Conservation (phyloP, 2,329 filamentous ascomycete genomes). For the Lecanicillium sp. region DNA sequence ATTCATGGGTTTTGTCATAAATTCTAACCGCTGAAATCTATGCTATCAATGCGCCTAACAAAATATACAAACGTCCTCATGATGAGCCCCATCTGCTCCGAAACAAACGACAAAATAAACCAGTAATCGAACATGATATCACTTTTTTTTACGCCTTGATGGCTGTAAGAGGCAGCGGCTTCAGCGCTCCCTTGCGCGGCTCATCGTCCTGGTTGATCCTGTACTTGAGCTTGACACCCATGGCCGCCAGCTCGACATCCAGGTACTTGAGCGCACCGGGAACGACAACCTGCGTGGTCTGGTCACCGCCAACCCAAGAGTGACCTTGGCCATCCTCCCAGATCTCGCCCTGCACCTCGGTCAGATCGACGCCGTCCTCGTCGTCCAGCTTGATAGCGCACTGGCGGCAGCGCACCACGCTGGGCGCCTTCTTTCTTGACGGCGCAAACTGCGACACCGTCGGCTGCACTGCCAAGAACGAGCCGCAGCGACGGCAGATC, state of each 20-base stretch:
- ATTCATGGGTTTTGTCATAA: slow-evolving; percentile 7
- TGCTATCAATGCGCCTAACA: slow-evolving; percentile 7
- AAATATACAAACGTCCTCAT: slow-evolving; percentile 11
- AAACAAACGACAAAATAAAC: slow-evolving; percentile 1
- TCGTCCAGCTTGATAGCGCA: slow-evolving; percentile 62
- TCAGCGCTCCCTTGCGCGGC: slow-evolving; percentile 46
- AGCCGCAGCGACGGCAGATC: slow-evolving; percentile 84
- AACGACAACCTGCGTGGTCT: slow-evolving; percentile 87
- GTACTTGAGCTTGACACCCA: slow-evolving; percentile 95
- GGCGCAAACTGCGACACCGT: slow-evolving; percentile 59
- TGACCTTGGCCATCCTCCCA: slow-evolving; percentile 90
- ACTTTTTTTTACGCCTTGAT: slow-evolving; percentile 13
- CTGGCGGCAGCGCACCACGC: slow-evolving; percentile 69
- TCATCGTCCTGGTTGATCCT: slow-evolving; percentile 59
- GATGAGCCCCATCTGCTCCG: slow-evolving; percentile 1
- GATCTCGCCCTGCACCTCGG: slow-evolving; percentile 60
- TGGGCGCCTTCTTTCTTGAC: slow-evolving; percentile 59
- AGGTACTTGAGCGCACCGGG: slow-evolving; percentile 89
- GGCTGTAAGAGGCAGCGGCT: slow-evolving; percentile 28
- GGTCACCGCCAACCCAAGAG: slow-evolving; percentile 80
- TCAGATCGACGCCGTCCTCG: slow-evolving; percentile 50
- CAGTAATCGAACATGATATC: slow-evolving; percentile 1
- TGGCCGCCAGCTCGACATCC: slow-evolving; percentile 90
- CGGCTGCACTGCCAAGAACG: slow-evolving; percentile 82
- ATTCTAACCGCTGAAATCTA: slow-evolving; percentile 1